Percentiles rank a stretch among this genome's conserved stretches.
Evolutionary conservation across 2,329 filamentous ascomycete species (phyloP).

Genomic region (Cryoendolithus antarcticus): DNA sequence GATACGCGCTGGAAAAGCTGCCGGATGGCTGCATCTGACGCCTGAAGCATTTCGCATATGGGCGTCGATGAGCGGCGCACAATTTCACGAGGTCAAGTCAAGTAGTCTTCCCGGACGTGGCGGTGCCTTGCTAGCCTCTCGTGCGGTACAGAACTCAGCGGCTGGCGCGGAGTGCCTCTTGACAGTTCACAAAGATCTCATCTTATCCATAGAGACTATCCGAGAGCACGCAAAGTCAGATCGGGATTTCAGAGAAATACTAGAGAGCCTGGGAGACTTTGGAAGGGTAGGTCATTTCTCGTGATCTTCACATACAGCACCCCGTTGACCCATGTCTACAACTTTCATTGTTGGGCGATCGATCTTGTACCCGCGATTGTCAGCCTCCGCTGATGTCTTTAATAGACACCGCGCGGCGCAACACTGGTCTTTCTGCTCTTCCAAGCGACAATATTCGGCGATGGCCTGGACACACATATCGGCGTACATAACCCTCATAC

Average conservation of each 20-base stretch:
- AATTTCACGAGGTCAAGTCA: slow-evolving; percentile 50
- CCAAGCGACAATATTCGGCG: slow-evolving; percentile 51
- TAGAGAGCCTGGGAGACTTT: slow-evolving; percentile 56
- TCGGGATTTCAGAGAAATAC: slow-evolving; percentile 57
- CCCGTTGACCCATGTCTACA: no score
- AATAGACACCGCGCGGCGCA: slow-evolving; percentile 58
- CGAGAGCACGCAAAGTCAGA: slow-evolving; percentile 70
- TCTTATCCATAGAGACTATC: slow-evolving; percentile 61
- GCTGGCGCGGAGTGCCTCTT: slow-evolving; percentile 42
- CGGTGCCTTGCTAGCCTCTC: slow-evolving; percentile 34
- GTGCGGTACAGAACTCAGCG: slow-evolving; percentile 20
- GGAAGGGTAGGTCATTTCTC: slow-evolving; percentile 37
- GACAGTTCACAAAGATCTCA: slow-evolving; percentile 57
- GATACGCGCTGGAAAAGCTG: slow-evolving; percentile 32
- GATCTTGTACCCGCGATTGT: neutral
- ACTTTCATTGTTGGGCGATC: no score
- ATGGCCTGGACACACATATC: slow-evolving; percentile 32
- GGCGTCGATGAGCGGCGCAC: slow-evolving; percentile 61
- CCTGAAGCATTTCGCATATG: slow-evolving; percentile 56
- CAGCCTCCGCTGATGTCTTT: slow-evolving; percentile 5
- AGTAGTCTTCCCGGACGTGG: slow-evolving; percentile 39
- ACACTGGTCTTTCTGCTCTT: slow-evolving; percentile 71
- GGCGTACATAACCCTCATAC: slow-evolving; percentile 66
- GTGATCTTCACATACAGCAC: slow-evolving; percentile 1
- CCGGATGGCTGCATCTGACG: slow-evolving; percentile 43